phyloP scores from a whole-genome alignment of 2,329 filamentous ascomycete genomes.

The Fusarium sp. region DNA sequence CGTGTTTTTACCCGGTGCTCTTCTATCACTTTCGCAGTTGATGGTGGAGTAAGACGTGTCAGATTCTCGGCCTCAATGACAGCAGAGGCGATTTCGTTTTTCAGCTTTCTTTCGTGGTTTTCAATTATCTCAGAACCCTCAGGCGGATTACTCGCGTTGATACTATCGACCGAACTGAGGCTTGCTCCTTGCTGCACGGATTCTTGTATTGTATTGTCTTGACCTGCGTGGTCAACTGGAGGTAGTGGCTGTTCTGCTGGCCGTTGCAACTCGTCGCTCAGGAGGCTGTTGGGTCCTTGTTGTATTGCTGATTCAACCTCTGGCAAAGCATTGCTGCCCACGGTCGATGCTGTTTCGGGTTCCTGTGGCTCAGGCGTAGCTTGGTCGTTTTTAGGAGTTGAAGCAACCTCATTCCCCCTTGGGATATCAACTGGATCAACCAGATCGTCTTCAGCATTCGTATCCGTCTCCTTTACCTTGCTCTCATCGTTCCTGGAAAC shows the following conservation, averaged over 20 bases:
- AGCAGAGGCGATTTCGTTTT: not conserved
- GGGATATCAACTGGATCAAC: not conserved
- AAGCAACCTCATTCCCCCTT: not conserved
- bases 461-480: not conserved
- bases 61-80: not conserved
- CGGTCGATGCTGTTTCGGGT: not conserved
- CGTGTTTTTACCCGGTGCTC: not conserved
- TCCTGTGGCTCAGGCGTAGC: not conserved
- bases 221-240: not conserved
- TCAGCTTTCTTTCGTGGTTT: not conserved
- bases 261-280: not conserved
- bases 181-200: not conserved
- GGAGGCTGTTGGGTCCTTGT: not conserved
- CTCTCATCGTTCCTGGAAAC: conserved; percentile 13
- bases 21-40: not conserved
- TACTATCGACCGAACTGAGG: not conserved
- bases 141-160: not conserved
- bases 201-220: not conserved
- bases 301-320: not conserved
- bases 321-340: not conserved
- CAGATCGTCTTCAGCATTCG: not conserved
- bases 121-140: not conserved
- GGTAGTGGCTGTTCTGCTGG: not conserved
- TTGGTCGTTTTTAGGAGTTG: not conserved
- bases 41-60: not conserved